A percentile compares a stretch with the other conserved stretches of the same genome.
Conservation (phyloP, 129 eudicot species). For the Scalesia atractyloides region DNA sequence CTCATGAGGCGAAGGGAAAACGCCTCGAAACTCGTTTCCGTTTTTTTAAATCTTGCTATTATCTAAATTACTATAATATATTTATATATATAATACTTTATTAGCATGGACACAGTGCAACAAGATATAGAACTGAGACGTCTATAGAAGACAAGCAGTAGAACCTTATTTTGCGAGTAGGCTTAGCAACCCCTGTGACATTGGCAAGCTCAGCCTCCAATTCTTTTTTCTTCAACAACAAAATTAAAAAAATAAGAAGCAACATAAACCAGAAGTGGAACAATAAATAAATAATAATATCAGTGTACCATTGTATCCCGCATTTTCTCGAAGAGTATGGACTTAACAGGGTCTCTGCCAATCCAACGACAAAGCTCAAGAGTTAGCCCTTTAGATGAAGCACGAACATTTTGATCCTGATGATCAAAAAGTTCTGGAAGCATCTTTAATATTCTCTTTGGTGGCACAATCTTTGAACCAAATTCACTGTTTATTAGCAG, state of each 20-base stretch:
- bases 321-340: constrained; percentile 96
- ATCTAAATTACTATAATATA: not conserved
- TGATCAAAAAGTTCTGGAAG: constrained; percentile 99
- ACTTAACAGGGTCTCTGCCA: constrained; percentile 96
- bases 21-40: too few relatives aligned
- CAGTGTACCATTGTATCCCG: constrained; percentile 92
- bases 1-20: too few relatives aligned
- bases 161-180: constrained; percentile 94
- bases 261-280: not conserved
- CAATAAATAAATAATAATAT: not conserved
- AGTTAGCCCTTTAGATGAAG: constrained; percentile 95
- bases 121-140: not conserved
- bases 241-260: not conserved
- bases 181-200: constrained; percentile 83
- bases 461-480: constrained; percentile 93
- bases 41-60: too few relatives aligned
- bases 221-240: constrained; percentile 78
- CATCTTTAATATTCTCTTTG: constrained; percentile 98
- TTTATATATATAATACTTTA: not conserved
- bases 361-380: constrained; percentile 99
- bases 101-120: not conserved
- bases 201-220: constrained; percentile 94
- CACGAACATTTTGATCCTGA: constrained; percentile 99
- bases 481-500: constrained; percentile 65
- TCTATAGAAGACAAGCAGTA: not conserved